These are phyloP conservation scores for Cajanus cajan DNA, from an alignment of 306 rosid genomes.

Conservation along the genomic window DNA sequence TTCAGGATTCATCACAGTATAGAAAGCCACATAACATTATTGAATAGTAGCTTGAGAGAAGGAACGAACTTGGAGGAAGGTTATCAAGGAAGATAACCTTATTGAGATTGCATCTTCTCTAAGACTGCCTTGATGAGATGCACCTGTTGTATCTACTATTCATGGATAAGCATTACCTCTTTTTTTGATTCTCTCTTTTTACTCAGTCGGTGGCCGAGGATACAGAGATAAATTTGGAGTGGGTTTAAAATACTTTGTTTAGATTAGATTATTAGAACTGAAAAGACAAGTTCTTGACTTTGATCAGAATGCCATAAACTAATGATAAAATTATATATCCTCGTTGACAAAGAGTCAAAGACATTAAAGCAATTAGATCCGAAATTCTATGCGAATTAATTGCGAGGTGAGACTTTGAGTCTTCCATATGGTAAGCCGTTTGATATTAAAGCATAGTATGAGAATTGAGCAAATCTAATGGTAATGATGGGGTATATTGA, in stretches of 20 bases:
- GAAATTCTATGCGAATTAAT: neutral
- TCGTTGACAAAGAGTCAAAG: neutral
- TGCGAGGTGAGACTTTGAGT: neutral
- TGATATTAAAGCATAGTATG: neutral
- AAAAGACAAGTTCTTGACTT: slow-evolving; percentile 7
- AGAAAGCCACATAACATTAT: slow-evolving; percentile 1
- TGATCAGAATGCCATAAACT: slow-evolving; percentile 13
- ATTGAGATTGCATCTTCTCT: neutral
- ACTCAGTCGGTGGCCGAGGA: slow-evolving; percentile 8
- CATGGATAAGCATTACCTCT: neutral
- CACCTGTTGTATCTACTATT: neutral
- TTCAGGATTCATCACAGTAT: slow-evolving; percentile 14
- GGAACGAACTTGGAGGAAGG: slow-evolving; percentile 13
- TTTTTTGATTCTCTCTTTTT: neutral
- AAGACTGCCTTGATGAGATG: slow-evolving; percentile 7
- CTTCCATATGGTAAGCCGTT: neutral
- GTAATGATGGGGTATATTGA: slow-evolving; percentile 12
- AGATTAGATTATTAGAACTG: neutral
- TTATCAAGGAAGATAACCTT: slow-evolving; percentile 13
- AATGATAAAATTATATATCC: neutral
- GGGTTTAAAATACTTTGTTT: neutral
- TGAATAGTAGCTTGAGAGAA: neutral
- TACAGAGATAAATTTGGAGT: neutral
- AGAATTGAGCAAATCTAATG: neutral
- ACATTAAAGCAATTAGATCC: slow-evolving; percentile 11